phyloP scores from a whole-genome alignment of 2,329 filamentous ascomycete species.

The Xylariaceae sp. region DNA sequence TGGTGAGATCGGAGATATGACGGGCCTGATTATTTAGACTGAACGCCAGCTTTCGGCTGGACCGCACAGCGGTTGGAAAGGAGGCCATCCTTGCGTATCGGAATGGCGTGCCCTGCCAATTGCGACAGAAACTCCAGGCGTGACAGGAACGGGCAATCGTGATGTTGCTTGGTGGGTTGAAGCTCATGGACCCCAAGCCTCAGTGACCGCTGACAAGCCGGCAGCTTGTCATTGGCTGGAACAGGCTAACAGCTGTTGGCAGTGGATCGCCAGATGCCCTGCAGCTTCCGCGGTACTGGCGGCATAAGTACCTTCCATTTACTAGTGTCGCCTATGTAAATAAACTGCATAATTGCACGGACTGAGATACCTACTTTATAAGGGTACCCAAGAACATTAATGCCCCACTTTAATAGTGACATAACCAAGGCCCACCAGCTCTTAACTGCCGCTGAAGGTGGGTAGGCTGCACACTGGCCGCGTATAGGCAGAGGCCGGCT shows the following conservation, averaged over 20 bases:
- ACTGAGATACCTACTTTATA: too few species aligned
- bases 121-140: slow-evolving; percentile 20
- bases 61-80: slow-evolving; percentile 54
- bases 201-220: slow-evolving; percentile 16
- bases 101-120: slow-evolving; percentile 33
- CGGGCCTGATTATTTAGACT: slow-evolving; percentile 46
- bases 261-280: not conserved
- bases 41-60: slow-evolving; percentile 45
- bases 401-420: not conserved
- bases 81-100: slow-evolving; percentile 50
- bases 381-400: not conserved
- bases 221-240: slow-evolving; percentile 19
- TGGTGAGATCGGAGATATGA: slow-evolving; percentile 74
- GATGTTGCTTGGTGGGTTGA: slow-evolving; percentile 23
- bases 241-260: slow-evolving; percentile 3
- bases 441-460: not conserved
- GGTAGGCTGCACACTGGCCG: slow-evolving; percentile 43
- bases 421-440: not conserved
- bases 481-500: slow-evolving; percentile 28
- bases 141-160: slow-evolving; percentile 14
- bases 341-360: too few species aligned
- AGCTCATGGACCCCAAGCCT: too few species aligned
- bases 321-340: too few species aligned
- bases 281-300: not conserved
- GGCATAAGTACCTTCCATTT: too few species aligned